Percentiles rank a stretch among this genome's conserved stretches.
Evolutionary conservation across 805 yeast species (phyloP).

Genomic region (Candida verbasci): DNA sequence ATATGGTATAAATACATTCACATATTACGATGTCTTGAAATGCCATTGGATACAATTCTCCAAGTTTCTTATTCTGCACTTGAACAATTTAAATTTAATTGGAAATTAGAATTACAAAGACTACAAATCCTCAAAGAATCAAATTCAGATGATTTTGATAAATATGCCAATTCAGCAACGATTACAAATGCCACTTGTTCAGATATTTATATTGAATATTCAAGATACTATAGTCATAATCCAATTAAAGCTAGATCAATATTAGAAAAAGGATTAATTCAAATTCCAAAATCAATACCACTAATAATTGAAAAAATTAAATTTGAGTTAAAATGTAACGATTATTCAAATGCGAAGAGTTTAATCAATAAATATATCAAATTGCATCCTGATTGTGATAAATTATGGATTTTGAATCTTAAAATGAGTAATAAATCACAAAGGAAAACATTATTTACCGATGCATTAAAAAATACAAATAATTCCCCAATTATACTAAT

Average conservation of each 20-base stretch:
- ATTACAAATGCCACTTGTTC: slow-evolving; percentile 40
- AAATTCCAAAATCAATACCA: slow-evolving; percentile 44
- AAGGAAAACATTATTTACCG: slow-evolving; percentile 55
- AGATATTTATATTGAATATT: slow-evolving; percentile 51
- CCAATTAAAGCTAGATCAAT: slow-evolving; percentile 63
- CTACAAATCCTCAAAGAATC: slow-evolving; percentile 47
- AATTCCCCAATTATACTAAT: slow-evolving; percentile 56
- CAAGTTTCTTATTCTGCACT: slow-evolving; percentile 44
- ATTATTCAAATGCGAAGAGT: slow-evolving; percentile 48
- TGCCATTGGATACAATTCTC: slow-evolving; percentile 6
- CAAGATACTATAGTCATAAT: slow-evolving; percentile 44
- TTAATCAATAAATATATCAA: slow-evolving; percentile 57
- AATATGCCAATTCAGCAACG: slow-evolving; percentile 46
- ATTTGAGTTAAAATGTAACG: slow-evolving; percentile 52
- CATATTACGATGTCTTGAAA: slow-evolving; percentile 14
- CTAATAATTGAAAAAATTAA: slow-evolving; percentile 56
- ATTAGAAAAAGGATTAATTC: slow-evolving; percentile 60
- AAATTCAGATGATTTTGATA: slow-evolving; percentile 39
- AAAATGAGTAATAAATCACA: slow-evolving; percentile 42
- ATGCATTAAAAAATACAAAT: slow-evolving; percentile 65
- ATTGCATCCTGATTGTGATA: slow-evolving; percentile 52
- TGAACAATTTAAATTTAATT: slow-evolving; percentile 41
- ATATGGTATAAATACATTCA: slow-evolving; percentile 56
- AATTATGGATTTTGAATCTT: slow-evolving; percentile 65
- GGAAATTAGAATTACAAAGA: slow-evolving; percentile 57